Percentiles rank a stretch among this genome's conserved stretches.
Conservation (phyloP, 441 rosid species). For the Francoa sonchifolia region DNA sequence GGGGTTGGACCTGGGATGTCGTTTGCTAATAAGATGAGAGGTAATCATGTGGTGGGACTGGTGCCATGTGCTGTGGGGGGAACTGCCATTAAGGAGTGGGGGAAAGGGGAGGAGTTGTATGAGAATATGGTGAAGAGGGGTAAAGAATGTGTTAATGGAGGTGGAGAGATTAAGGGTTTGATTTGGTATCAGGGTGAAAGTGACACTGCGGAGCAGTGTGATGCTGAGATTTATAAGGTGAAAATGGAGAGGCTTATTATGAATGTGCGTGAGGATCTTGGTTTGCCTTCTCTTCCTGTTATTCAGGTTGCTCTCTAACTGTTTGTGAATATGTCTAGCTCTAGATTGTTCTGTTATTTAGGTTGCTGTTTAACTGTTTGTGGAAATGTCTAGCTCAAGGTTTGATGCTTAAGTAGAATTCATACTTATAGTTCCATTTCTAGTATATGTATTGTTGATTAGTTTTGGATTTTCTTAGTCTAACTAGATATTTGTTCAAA, state of each 20-base stretch:
- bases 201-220: conserved; percentile 35
- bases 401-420: too few species aligned
- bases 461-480: too few species aligned
- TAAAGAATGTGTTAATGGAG: conserved; percentile 39
- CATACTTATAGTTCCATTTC: too few species aligned
- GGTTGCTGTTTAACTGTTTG: too few species aligned
- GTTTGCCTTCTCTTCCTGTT: conserved; percentile 58
- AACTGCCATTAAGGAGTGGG: conserved; percentile 75
- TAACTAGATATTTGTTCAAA: too few species aligned
- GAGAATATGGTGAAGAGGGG: conserved; percentile 64
- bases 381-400: too few species aligned
- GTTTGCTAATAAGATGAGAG: conserved; percentile 42
- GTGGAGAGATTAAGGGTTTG: conserved; percentile 58
- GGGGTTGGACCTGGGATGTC: conserved; percentile 86
- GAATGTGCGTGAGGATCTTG: conserved; percentile 55
- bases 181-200: conserved; percentile 95
- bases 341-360: too few species aligned
- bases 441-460: too few species aligned
- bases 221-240: conserved; percentile 49
- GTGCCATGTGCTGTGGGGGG: conserved; percentile 94
- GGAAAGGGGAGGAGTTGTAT: conserved; percentile 51
- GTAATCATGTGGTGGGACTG: conserved; percentile 24
- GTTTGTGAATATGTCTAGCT: too few species aligned
- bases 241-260: conserved; percentile 46
- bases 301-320: too few species aligned